These are phyloP conservation scores for Naganishia albida DNA, from an alignment of 1,284 basidiomycete genomes.

Conservation along the genomic window DNA sequence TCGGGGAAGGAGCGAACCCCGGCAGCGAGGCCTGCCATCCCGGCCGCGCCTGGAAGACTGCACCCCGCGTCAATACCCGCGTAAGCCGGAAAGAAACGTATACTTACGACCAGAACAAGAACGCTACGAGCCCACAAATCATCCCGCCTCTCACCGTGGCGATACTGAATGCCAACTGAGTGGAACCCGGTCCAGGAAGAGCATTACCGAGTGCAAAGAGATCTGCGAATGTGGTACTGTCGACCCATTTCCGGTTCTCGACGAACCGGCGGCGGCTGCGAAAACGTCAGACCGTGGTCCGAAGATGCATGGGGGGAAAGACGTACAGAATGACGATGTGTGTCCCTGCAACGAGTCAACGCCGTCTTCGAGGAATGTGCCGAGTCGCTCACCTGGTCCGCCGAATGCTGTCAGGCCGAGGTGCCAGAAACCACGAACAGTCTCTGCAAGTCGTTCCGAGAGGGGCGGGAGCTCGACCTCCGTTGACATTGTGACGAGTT, in stretches of 20 bases:
- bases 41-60: slow-evolving; percentile 58
- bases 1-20: slow-evolving; percentile 59
- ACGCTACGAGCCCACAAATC: slow-evolving; percentile 50
- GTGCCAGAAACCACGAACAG: slow-evolving; percentile 36
- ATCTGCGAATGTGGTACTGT: slow-evolving; percentile 46
- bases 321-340: slow-evolving; percentile 5
- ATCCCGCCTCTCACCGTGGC: slow-evolving; percentile 51
- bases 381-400: background rate
- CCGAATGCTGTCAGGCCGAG: slow-evolving; percentile 45
- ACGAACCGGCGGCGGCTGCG: slow-evolving; percentile 39
- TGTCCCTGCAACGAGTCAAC: background rate
- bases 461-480: background rate
- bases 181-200: slow-evolving; percentile 55
- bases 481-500: background rate
- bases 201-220: slow-evolving; percentile 57
- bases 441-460: slow-evolving; percentile 19
- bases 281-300: background rate
- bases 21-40: slow-evolving; percentile 60
- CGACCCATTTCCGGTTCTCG: slow-evolving; percentile 41
- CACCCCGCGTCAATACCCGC: background rate
- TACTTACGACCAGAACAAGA: slow-evolving; percentile 49
- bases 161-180: slow-evolving; percentile 55
- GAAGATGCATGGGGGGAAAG: background rate
- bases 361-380: background rate
- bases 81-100: background rate